phyloP scores from a whole-genome alignment of 345 rosid species.

The Rhodamnia argentea region DNA sequence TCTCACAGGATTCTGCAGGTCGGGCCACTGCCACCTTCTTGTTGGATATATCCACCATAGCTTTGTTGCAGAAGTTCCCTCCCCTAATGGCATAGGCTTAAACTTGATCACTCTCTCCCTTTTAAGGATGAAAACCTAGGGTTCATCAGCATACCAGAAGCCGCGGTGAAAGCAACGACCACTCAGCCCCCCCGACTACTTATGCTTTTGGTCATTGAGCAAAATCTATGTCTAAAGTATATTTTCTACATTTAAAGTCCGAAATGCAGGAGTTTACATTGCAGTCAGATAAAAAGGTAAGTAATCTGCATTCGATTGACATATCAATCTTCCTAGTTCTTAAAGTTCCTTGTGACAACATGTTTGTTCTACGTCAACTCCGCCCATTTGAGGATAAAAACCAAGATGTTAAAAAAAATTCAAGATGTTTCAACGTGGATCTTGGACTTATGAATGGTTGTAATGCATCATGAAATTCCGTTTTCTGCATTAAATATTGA shows the following conservation, averaged over 20 bases:
- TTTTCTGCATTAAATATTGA: neutral
- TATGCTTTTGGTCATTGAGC: neutral
- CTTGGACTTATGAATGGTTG: neutral
- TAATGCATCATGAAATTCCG: neutral
- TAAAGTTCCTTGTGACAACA: neutral
- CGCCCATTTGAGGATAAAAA: neutral
- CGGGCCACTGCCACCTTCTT: neutral
- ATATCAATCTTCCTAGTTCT: neutral
- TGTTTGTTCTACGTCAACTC: neutral
- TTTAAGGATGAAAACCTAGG: neutral
- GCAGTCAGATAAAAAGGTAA: neutral
- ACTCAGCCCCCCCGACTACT: neutral
- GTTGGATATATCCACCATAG: neutral
- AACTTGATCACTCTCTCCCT: neutral
- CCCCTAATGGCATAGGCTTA: neutral
- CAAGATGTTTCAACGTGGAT: neutral
- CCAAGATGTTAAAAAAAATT: neutral
- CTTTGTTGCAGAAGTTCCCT: neutral
- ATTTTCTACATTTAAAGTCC: neutral
- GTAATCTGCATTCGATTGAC: neutral
- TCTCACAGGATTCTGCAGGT: neutral
- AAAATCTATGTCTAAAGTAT: neutral
- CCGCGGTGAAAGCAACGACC: neutral
- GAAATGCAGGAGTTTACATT: neutral
- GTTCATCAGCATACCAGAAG: neutral